Conservation (phyloP, 768 basidiomycete genomes). For the Phylloporus sp. region DNA sequence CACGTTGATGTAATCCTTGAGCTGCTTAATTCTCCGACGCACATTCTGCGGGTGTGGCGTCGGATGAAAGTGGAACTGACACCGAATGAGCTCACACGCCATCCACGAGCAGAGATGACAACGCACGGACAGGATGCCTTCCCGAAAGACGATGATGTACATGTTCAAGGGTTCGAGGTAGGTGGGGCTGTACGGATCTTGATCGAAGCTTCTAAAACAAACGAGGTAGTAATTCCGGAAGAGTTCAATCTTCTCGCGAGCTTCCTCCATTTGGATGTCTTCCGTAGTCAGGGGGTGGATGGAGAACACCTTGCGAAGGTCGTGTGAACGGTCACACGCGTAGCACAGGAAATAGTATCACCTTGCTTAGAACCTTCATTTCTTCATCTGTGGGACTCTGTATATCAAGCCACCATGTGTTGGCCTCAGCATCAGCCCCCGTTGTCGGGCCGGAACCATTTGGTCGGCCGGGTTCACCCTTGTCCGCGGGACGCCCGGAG, state of each 20-base stretch:
- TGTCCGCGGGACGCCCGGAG: constrained; percentile 20
- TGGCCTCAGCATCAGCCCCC: constrained; percentile 52
- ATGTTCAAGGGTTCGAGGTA: constrained; percentile 98
- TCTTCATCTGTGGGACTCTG: constrained; percentile 94
- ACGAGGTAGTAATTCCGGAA: constrained; percentile 99
- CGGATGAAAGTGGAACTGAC: constrained; percentile 92
- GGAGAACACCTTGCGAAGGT: constrained; percentile 69
- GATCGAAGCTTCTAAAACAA: constrained; percentile 98
- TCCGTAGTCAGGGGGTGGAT: constrained; percentile 99
- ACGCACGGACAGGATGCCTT: constrained; percentile 90
- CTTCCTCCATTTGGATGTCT: constrained; percentile 99
- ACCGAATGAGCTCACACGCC: not conserved
- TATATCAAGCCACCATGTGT: constrained; percentile 98
- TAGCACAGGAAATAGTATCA: constrained; percentile 26
- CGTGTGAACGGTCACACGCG: not conserved
- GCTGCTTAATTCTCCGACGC: constrained; percentile 94
- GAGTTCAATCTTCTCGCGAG: constrained; percentile 98
- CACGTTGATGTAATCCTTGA: constrained; percentile 98
- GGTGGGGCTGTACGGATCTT: constrained; percentile 95
- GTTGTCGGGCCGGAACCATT: constrained; percentile 22
- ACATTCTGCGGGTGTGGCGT: constrained; percentile 99
- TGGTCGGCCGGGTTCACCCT: constrained; percentile 15
- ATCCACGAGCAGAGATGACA: not conserved
- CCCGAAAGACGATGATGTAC: constrained; percentile 99
- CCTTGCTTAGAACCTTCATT: constrained; percentile 96